Conservation (phyloP, 2,329 filamentous ascomycete species). For the Ilyonectria destructans region DNA sequence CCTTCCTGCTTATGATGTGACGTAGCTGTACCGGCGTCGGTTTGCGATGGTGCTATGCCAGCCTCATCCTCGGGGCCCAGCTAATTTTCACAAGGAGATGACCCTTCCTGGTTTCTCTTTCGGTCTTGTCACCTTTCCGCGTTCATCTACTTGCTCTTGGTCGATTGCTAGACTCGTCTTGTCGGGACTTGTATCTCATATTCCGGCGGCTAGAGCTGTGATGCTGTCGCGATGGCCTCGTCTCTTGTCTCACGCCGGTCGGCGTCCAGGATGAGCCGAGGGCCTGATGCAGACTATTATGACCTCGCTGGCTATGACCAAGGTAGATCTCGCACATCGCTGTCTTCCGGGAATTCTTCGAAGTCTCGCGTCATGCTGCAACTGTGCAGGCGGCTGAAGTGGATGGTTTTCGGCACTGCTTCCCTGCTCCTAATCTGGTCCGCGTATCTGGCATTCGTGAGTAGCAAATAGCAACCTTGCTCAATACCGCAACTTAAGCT, state of each 20-base stretch:
- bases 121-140: neutral
- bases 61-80: neutral
- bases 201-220: neutral
- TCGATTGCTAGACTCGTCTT: neutral
- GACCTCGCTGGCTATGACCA: slow-evolving; percentile 25
- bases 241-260: slow-evolving; percentile 32
- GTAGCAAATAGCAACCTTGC: neutral
- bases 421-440: slow-evolving; percentile 35
- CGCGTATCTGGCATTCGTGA: slow-evolving; percentile 8
- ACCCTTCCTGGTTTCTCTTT: neutral
- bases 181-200: neutral
- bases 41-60: neutral
- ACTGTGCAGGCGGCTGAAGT: slow-evolving; percentile 24
- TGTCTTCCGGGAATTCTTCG: slow-evolving; percentile 6
- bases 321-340: slow-evolving; percentile 16
- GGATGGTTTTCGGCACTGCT: neutral
- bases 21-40: neutral
- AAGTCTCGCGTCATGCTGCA: slow-evolving; percentile 9
- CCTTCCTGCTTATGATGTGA: neutral
- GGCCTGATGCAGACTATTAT: slow-evolving; percentile 23
- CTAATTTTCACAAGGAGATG: neutral
- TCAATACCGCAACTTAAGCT: neutral
- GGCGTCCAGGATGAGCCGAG: slow-evolving; percentile 38
- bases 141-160: neutral
- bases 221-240: slow-evolving; percentile 39